Conservation (phyloP, 129 eudicot genomes). For the Artemisia tridentata region DNA sequence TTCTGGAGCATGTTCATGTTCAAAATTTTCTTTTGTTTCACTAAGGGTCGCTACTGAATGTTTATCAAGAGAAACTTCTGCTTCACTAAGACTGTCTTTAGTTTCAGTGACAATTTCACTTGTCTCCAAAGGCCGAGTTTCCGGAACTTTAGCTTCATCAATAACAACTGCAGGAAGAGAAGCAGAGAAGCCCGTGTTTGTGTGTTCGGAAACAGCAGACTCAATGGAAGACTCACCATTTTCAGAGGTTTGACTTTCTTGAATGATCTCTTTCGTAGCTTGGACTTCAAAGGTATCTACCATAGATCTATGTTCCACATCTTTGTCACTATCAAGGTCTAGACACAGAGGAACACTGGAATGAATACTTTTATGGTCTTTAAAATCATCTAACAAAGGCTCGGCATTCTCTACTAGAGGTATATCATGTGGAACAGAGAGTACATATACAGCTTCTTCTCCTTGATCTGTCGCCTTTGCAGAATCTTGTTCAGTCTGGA, state of each 20-base stretch:
- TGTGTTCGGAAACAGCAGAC: constrained; percentile 20
- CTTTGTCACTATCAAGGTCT: constrained; percentile 8
- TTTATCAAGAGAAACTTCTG: constrained; percentile 12
- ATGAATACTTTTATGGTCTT: constrained; percentile 27
- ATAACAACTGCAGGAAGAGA: constrained; percentile 12
- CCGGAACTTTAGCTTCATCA: constrained; percentile 15
- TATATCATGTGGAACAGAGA: constrained; percentile 34
- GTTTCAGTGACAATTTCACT: constrained; percentile 1
- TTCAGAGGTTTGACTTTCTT: constrained; percentile 30
- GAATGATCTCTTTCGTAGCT: constrained; percentile 9
- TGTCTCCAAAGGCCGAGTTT: constrained; percentile 11
- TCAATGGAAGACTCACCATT: constrained; percentile 12
- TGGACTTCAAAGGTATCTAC: constrained; percentile 23
- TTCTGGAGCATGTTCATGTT: background rate
- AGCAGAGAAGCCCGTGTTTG: background rate
- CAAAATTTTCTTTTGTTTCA: constrained; percentile 22
- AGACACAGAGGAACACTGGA: constrained; percentile 19
- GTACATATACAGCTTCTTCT: constrained; percentile 25
- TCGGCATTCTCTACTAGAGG: constrained; percentile 40
- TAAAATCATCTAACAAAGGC: constrained; percentile 35
- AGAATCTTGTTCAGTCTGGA: background rate
- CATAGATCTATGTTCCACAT: background rate
- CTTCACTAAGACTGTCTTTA: constrained; percentile 11
- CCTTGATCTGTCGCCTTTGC: constrained; percentile 1
- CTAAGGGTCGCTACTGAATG: constrained; percentile 10